phyloP scores from a whole-genome alignment of 2,329 filamentous ascomycete genomes.

The Monilinia fructigena region DNA sequence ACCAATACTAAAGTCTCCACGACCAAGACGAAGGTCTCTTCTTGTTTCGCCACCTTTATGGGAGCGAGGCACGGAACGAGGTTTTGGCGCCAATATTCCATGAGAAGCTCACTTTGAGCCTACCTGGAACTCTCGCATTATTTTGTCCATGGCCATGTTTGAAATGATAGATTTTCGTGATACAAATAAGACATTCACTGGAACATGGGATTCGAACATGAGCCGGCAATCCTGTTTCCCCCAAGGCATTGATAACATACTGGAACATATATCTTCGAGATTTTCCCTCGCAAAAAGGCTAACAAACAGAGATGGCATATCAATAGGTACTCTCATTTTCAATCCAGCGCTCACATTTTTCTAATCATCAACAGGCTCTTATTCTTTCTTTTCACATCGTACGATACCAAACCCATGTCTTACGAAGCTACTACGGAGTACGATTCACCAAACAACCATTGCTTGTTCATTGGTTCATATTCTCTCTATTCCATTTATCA shows the following conservation, averaged over 20 bases:
- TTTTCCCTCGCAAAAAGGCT: neutral
- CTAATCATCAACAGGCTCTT: neutral
- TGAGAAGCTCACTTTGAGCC: neutral
- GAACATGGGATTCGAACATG: neutral
- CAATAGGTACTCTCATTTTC: neutral
- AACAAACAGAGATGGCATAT: neutral
- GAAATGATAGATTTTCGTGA: too few species aligned
- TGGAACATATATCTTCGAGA: too few species aligned
- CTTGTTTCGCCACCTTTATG: constrained; percentile 22
- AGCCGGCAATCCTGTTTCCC: too few species aligned
- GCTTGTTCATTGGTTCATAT: neutral
- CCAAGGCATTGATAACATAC: too few species aligned
- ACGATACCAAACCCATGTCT: neutral
- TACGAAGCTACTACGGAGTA: neutral
- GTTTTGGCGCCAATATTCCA: neutral
- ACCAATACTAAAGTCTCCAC: constrained; percentile 14
- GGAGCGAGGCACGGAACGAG: constrained; percentile 9
- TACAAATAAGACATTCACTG: too few species aligned
- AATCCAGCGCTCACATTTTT: neutral
- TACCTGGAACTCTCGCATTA: neutral
- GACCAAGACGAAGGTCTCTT: constrained; percentile 20
- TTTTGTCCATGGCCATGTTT: neutral
- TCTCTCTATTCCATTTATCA: neutral
- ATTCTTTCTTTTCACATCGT: neutral
- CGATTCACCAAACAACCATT: neutral